A percentile compares a stretch with the other conserved stretches of the same genome.
phyloP scores from a whole-genome alignment of 768 basidiomycete species.

The Naematelia encephala region DNA sequence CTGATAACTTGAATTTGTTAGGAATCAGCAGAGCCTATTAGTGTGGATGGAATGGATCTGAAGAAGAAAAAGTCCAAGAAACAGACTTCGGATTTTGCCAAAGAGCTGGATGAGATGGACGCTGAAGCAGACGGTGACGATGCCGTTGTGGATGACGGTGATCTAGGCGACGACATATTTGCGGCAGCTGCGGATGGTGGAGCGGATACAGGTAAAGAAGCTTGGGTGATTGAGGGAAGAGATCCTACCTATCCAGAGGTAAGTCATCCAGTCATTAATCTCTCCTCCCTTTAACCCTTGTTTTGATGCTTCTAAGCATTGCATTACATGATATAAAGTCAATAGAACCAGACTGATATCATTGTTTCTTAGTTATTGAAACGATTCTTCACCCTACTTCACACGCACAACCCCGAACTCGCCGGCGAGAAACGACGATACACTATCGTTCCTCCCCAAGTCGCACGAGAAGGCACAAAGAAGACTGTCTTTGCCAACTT shows the following conservation, averaged over 20 bases:
- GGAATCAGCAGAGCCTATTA: conserved; percentile 19
- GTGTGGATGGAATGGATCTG: conserved; percentile 41
- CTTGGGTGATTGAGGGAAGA: conserved; percentile 88
- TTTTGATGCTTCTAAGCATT: not conserved
- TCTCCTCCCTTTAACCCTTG: not conserved
- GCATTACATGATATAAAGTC: not conserved
- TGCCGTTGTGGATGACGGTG: conserved; percentile 53
- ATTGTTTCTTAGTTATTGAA: conserved; percentile 66
- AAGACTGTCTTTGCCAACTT: conserved; percentile 96
- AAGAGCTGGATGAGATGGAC: conserved; percentile 54
- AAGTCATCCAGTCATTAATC: conserved; percentile 19
- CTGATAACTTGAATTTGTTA: conserved; percentile 17
- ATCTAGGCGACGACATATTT: conserved; percentile 86
- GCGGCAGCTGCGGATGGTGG: conserved; percentile 53
- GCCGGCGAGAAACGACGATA: conserved; percentile 82
- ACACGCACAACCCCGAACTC: conserved; percentile 88
- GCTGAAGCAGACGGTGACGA: conserved; percentile 57
- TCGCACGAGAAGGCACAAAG: conserved; percentile 94
- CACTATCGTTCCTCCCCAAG: conserved; percentile 92
- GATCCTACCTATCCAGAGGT: conserved; percentile 97
- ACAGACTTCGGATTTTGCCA: conserved; percentile 64
- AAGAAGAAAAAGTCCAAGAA: conserved; percentile 66
- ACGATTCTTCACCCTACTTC: conserved; percentile 86
- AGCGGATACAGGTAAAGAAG: conserved; percentile 56
- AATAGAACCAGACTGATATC: not conserved